Evolutionary conservation across 352 stramenopile genomes (phyloP).

Genomic region (Phytophthora brassicae): DNA sequence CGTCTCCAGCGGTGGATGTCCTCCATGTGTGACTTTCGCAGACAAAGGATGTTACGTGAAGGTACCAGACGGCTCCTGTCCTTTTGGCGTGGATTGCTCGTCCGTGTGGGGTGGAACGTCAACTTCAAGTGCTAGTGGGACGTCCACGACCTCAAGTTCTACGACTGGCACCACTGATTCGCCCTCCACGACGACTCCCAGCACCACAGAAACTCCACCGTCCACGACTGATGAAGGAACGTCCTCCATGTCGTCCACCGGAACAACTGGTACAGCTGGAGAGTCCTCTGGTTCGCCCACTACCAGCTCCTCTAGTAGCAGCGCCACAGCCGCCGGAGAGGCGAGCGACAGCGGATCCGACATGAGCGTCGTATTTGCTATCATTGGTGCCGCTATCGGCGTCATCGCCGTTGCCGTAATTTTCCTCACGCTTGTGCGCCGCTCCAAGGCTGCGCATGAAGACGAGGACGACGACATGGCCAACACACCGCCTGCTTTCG

Average conservation of each 20-base stretch:
- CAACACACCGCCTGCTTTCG: constrained; percentile 33
- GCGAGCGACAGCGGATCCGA: constrained; percentile 38
- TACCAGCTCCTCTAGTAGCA: constrained; percentile 18
- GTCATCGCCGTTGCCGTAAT: constrained; percentile 81
- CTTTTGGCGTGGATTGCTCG: constrained; percentile 35
- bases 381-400: constrained; percentile 73
- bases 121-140: constrained; percentile 10
- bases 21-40: constrained; percentile 38
- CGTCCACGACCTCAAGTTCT: constrained; percentile 9
- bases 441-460: constrained; percentile 56
- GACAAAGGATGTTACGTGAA: constrained; percentile 44
- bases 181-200: constrained; percentile 7
- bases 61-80: constrained; percentile 27
- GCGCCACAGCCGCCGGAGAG: constrained; percentile 5
- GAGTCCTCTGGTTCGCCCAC: constrained; percentile 18
- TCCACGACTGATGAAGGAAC: constrained; percentile 7
- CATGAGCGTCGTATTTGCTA: constrained; percentile 77
- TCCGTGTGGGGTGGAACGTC: constrained; percentile 22
- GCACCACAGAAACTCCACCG: not conserved
- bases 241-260: constrained; percentile 12
- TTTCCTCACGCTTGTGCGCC: constrained; percentile 75
- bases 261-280: constrained; percentile 18
- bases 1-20: constrained; percentile 30
- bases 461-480: constrained; percentile 69
- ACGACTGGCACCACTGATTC: not conserved